Conservation (phyloP, 352 stramenopile genomes). For the Globisporangium emineosum region DNA sequence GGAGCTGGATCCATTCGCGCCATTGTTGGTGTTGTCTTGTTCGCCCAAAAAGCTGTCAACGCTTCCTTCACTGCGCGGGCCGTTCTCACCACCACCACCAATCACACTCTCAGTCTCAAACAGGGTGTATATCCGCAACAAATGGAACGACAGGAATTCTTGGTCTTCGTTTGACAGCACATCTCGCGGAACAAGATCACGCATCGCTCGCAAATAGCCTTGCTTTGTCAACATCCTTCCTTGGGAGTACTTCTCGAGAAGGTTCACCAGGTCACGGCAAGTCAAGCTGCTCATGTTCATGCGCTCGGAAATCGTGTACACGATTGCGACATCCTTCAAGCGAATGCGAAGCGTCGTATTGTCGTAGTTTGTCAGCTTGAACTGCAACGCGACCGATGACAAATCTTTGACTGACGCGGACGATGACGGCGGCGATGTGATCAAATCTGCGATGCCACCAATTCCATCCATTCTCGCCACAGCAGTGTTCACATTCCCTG, state of each 20-base stretch:
- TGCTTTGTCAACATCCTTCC: conserved; percentile 69
- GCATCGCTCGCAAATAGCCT: conserved; percentile 76
- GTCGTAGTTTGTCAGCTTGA: conserved; percentile 87
- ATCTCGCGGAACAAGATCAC: conserved; percentile 66
- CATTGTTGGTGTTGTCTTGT: conserved; percentile 20
- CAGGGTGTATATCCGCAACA: conserved; percentile 78
- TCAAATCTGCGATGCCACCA: conserved; percentile 54
- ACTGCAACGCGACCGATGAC: conserved; percentile 75
- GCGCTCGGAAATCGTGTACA: conserved; percentile 85
- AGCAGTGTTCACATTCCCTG: conserved; percentile 31
- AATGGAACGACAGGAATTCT: conserved; percentile 84
- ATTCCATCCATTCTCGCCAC: conserved; percentile 55
- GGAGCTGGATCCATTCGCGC: conserved; percentile 38
- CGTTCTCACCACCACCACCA: conserved; percentile 36
- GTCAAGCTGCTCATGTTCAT: conserved; percentile 77
- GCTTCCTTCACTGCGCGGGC: conserved; percentile 20
- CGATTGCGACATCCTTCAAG: conserved; percentile 81
- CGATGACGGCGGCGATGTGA: conserved; percentile 47
- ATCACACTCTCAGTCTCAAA: conserved; percentile 75
- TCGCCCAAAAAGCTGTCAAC: conserved; percentile 22
- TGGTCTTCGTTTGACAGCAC: conserved; percentile 81
- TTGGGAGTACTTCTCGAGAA: conserved; percentile 66
- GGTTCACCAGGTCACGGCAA: conserved; percentile 58
- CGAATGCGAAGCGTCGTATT: conserved; percentile 77
- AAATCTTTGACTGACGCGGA: conserved; percentile 48